These are phyloP conservation scores for Russula olivacea DNA, from an alignment of 768 basidiomycete genomes.

Conservation along the genomic window DNA sequence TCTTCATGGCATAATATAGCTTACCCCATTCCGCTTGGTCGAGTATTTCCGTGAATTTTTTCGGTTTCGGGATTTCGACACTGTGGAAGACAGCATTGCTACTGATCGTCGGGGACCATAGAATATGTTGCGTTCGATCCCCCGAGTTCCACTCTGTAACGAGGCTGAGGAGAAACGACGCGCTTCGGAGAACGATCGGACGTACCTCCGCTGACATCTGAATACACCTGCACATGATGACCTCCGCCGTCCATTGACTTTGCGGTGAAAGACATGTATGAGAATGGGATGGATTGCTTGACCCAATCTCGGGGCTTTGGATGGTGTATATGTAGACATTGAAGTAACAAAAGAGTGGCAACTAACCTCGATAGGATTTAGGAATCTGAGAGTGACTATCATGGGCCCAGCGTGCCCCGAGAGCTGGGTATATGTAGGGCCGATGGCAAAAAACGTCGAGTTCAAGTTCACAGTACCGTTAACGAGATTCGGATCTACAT, in stretches of 20 bases:
- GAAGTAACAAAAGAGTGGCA: neutral
- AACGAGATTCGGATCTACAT: neutral
- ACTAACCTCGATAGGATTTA: constrained; percentile 37
- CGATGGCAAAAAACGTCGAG: constrained; percentile 29
- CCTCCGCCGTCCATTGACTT: constrained; percentile 30
- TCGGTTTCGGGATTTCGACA: constrained; percentile 3
- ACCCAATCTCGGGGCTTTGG: constrained; percentile 34
- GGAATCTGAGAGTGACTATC: constrained; percentile 35
- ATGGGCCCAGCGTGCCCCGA: constrained; percentile 34
- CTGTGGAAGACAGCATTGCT: constrained; percentile 20
- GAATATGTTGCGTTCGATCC: constrained; percentile 7
- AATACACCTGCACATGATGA: constrained; percentile 36
- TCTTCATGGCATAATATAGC: constrained; percentile 21
- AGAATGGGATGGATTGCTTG: constrained; percentile 38
- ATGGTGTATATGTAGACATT: neutral
- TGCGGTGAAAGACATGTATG: constrained; percentile 34
- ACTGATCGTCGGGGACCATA: constrained; percentile 6
- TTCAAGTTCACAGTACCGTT: constrained; percentile 24
- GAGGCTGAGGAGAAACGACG: neutral
- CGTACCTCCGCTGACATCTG: constrained; percentile 37
- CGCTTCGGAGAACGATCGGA: neutral
- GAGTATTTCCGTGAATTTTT: constrained; percentile 12
- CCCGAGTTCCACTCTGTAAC: constrained; percentile 28
- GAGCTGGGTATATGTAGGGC: constrained; percentile 35
- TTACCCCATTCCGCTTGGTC: constrained; percentile 25